phyloP scores from a whole-genome alignment of 805 yeast species.

The Yamadazyma sp. region DNA sequence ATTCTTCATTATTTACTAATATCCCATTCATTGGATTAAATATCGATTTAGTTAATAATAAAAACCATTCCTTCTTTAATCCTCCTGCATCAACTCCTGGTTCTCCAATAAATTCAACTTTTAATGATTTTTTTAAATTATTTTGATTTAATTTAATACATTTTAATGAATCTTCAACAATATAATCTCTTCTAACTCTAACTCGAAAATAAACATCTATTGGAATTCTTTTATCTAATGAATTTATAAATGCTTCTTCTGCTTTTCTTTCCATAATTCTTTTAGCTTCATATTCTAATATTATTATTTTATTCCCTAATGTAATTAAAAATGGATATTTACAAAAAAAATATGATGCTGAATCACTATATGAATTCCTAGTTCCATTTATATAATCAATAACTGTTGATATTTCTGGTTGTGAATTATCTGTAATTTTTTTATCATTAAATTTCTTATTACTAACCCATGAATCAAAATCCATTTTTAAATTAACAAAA shows the following conservation, averaged over 20 bases:
- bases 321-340: constrained; percentile 81
- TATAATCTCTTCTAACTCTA: constrained; percentile 60
- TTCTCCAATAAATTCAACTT: constrained; percentile 79
- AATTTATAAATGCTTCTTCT: constrained; percentile 80
- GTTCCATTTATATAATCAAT: constrained; percentile 49
- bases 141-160: constrained; percentile 51
- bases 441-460: constrained; percentile 20
- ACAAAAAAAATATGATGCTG: constrained; percentile 59
- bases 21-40: constrained; percentile 69
- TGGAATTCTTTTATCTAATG: constrained; percentile 59
- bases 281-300: constrained; percentile 78
- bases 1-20: constrained; percentile 64
- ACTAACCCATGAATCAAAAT: constrained; percentile 82
- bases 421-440: constrained; percentile 4
- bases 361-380: constrained; percentile 17
- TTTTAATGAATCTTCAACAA: constrained; percentile 73
- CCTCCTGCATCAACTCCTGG: constrained; percentile 98
- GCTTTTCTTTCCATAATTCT: constrained; percentile 82
- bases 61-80: constrained; percentile 89
- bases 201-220: constrained; percentile 69
- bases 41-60: constrained; percentile 63
- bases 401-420: constrained; percentile 38
- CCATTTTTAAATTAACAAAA: constrained; percentile 69
- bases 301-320: constrained; percentile 75
- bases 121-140: constrained; percentile 70